Evolutionary conservation across 1,284 basidiomycete species (phyloP), one percentile per base, ranked within the genome.

Genomic region (Malassezia furfur): DNA sequence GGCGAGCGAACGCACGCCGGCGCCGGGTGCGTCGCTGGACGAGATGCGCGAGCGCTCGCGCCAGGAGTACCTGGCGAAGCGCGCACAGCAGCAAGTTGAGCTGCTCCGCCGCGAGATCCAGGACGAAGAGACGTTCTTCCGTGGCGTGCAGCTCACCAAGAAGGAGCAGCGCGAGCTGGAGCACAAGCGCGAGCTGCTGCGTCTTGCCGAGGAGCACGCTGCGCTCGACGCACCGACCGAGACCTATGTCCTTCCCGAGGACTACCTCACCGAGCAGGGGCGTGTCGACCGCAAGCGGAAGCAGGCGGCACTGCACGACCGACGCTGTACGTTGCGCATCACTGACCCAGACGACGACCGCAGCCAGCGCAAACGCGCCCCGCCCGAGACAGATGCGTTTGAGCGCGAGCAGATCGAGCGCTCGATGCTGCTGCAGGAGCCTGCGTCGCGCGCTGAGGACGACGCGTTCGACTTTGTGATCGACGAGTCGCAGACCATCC

Each of bases 261-360:
- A 98, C 77, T 98, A 99, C 72, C 82, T 96, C 67, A 98, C 93
- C 0, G 93, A 96, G 70, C 89, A 96, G 75, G 94, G 94, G n/a
- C 93, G 91, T 76, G 87, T 98, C 60, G 91, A 98, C 80, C 86
- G 84, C 77, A 91, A 94, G 79, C 91, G 90, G 78, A 93, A 96
- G 74, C 84, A 93, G 73, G 85, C 87, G 64, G 91, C 88, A 0
- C 77, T 99, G 48, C 96, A 96, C 74, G 84, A 89, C 66, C 86
- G 94, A 32, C 96, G 56, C 14, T 52, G 47, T 37, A 37, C 19
- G 32, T 37, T 17, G 19, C 19, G 21, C 12, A 25, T 25, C 44
- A 6, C 25, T 25, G 12, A 32, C 30, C n/a, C 39, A 59, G 65
- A 74, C 54, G 85, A 85, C 31, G 79, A 79, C 50, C 87, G 68